These are phyloP conservation scores for Diplodia intermedia DNA, from an alignment of 2,329 filamentous ascomycete genomes.

Conservation along the genomic window DNA sequence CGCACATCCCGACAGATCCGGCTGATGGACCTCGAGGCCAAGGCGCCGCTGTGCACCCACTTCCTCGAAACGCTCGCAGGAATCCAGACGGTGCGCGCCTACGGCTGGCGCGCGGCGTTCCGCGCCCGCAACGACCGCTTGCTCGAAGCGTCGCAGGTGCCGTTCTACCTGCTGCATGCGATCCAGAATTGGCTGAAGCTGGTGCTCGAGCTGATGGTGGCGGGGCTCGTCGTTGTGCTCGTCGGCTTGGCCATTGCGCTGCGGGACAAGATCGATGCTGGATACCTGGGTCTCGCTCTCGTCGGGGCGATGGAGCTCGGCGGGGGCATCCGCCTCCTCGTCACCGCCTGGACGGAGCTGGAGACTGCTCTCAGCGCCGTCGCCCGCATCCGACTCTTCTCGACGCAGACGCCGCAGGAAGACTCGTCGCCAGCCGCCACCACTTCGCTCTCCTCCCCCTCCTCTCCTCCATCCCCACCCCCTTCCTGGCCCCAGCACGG, in stretches of 20 bases:
- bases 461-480: constrained; percentile 33
- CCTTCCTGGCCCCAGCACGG: constrained; percentile 53
- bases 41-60: constrained; percentile 59
- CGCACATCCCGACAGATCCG: constrained; percentile 58
- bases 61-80: constrained; percentile 60
- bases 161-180: constrained; percentile 56
- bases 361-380: constrained; percentile 66
- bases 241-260: constrained; percentile 44
- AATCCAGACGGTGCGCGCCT: constrained; percentile 59
- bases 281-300: constrained; percentile 61
- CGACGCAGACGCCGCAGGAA: constrained; percentile 32
- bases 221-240: constrained; percentile 49
- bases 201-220: constrained; percentile 51
- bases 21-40: constrained; percentile 61
- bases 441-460: constrained; percentile 53
- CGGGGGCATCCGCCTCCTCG: constrained; percentile 42
- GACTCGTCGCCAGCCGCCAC: constrained; percentile 54
- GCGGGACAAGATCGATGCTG: constrained; percentile 53
- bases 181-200: constrained; percentile 55
- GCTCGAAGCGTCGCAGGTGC: constrained; percentile 52
- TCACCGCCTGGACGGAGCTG: constrained; percentile 62
- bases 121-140: constrained; percentile 47
- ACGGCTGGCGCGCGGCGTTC: constrained; percentile 55
- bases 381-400: constrained; percentile 62
- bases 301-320: constrained; percentile 35